These are phyloP conservation scores for Onygena corvina DNA, from an alignment of 2,329 filamentous ascomycete species.

Conservation along the genomic window DNA sequence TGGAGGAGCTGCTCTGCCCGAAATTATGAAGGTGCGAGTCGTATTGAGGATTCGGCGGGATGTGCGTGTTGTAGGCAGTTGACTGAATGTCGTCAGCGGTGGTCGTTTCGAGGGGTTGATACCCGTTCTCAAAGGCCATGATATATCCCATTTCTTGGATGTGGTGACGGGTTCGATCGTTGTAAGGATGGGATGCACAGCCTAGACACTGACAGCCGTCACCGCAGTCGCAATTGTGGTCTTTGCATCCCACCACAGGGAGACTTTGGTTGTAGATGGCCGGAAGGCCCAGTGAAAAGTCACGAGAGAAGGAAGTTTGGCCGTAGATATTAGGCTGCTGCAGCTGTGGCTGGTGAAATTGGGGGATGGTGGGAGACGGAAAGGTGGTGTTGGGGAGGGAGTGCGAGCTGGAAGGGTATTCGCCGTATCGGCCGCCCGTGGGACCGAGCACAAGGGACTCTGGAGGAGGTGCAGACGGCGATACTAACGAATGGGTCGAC, in stretches of 20 bases:
- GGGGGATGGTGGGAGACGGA: not conserved
- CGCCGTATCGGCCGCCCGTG: not conserved
- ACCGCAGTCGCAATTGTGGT: conserved; percentile 33
- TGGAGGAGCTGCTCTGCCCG: conserved; percentile 9
- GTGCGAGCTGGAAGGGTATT: not conserved
- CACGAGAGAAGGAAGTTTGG: not conserved
- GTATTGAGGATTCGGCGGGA: not conserved
- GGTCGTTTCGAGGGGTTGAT: conserved; percentile 16
- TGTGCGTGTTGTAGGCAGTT: conserved; percentile 16
- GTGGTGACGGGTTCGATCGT: conserved; percentile 34
- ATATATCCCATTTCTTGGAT: conserved; percentile 37
- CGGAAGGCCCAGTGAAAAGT: not conserved
- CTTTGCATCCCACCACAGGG: conserved; percentile 10
- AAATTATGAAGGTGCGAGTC: not conserved
- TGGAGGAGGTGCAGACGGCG: not conserved
- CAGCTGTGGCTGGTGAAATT: not conserved
- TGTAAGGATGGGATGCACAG: conserved; percentile 37
- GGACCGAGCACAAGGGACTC: not conserved
- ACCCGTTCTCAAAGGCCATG: conserved; percentile 26
- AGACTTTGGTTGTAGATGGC: not conserved
- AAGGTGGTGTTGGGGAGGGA: not conserved
- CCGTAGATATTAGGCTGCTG: not conserved
- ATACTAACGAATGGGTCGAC: not conserved
- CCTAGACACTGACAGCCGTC: conserved; percentile 37
- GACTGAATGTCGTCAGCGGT: conserved; percentile 16